A percentile compares a stretch with the other conserved stretches of the same genome.
These are phyloP conservation scores for Tricholomella constricta DNA, from an alignment of 768 basidiomycete species.

Conservation along the genomic window DNA sequence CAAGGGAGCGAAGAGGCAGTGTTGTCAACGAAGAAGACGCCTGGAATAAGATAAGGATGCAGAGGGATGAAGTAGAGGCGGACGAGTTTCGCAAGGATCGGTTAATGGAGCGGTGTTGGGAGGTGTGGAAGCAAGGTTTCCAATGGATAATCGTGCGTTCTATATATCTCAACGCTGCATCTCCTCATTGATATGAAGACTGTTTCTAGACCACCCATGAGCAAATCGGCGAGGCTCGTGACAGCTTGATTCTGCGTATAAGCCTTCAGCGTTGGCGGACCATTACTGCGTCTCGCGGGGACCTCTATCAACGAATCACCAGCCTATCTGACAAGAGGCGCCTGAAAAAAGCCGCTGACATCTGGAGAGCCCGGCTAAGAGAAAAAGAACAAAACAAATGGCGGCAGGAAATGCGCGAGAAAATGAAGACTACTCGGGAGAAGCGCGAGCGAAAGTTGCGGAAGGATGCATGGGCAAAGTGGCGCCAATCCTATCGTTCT, in stretches of 20 bases:
- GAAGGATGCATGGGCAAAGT: conserved; percentile 63
- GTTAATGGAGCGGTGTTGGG: conserved; percentile 71
- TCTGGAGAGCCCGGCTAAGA: conserved; percentile 59
- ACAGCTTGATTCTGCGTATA: conserved; percentile 61
- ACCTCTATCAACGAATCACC: conserved; percentile 45
- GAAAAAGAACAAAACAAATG: conserved; percentile 60
- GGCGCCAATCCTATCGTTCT: conserved; percentile 61
- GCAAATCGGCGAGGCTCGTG: conserved; percentile 71
- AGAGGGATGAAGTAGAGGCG: conserved; percentile 70
- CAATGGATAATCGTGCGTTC: conserved; percentile 72
- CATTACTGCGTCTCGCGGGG: conserved; percentile 34
- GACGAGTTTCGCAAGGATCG: conserved; percentile 65
- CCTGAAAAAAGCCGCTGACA: conserved; percentile 40
- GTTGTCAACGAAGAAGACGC: conserved; percentile 71
- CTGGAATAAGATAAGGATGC: conserved; percentile 76
- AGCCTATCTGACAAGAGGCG: conserved; percentile 45
- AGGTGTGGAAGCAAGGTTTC: conserved; percentile 71
- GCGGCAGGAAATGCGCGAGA: conserved; percentile 70
- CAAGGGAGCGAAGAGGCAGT: conserved; percentile 47
- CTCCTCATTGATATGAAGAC: neutral
- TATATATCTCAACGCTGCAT: conserved; percentile 1
- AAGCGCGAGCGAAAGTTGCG: conserved; percentile 54
- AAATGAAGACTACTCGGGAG: conserved; percentile 64
- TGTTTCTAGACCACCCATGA: conserved; percentile 60
- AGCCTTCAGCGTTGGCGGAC: conserved; percentile 65